Percentiles rank a stretch among this genome's conserved stretches.
Conservation (phyloP, 2,329 filamentous ascomycete genomes). For the Boeremia exigua region DNA sequence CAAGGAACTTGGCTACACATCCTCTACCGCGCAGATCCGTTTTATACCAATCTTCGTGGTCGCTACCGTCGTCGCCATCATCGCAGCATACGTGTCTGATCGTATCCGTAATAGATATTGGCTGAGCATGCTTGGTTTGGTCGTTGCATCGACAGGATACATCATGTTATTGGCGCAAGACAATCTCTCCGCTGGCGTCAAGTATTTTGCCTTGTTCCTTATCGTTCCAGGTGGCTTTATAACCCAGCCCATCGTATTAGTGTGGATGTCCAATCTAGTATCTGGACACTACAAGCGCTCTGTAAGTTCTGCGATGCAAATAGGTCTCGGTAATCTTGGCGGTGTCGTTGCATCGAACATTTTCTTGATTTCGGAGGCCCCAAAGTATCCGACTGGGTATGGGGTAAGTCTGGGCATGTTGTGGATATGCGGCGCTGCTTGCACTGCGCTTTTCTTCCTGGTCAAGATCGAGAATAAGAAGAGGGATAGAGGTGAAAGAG, state of each 20-base stretch:
- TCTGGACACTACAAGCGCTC: slow-evolving; percentile 64
- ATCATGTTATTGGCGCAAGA: slow-evolving; percentile 59
- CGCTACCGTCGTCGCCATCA: slow-evolving; percentile 44
- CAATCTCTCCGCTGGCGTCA: slow-evolving; percentile 52
- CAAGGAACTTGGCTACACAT: slow-evolving; percentile 49
- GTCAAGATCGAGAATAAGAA: slow-evolving; percentile 56
- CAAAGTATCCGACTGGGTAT: slow-evolving; percentile 58
- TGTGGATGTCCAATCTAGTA: slow-evolving; percentile 65
- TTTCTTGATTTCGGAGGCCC: slow-evolving; percentile 54
- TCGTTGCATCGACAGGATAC: slow-evolving; percentile 61
- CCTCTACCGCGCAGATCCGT: slow-evolving; percentile 45
- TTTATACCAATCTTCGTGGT: slow-evolving; percentile 50
- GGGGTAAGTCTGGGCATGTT: slow-evolving; percentile 57
- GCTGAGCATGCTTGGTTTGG: slow-evolving; percentile 59
- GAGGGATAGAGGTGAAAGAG: slow-evolving; percentile 55
- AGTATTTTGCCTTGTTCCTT: slow-evolving; percentile 63
- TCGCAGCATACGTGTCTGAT: slow-evolving; percentile 56
- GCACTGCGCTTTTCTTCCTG: slow-evolving; percentile 50
- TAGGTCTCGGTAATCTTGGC: slow-evolving; percentile 55
- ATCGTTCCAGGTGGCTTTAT: slow-evolving; percentile 62
- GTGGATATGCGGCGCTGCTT: slow-evolving; percentile 55
- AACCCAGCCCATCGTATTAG: slow-evolving; percentile 61
- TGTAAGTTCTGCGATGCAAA: slow-evolving; percentile 58
- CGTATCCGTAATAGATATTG: slow-evolving; percentile 59
- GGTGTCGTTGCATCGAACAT: slow-evolving; percentile 60